Evolutionary conservation across 176 grass and related monocot species (phyloP).

Genomic region (Phoenix dactylifera): DNA sequence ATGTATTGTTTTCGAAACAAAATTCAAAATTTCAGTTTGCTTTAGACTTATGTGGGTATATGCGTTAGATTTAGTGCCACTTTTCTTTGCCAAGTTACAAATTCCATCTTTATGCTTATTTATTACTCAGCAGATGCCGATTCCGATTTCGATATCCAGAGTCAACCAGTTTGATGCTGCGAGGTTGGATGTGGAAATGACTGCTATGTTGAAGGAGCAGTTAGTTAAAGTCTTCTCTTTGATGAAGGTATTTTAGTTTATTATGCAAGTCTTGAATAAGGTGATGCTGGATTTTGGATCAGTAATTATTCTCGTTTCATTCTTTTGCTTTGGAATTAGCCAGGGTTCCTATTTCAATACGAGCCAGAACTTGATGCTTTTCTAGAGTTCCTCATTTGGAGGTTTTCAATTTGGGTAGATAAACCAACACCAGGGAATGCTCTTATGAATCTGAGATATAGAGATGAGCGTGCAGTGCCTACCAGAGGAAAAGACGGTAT

Average conservation of each 20-base stretch:
- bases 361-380: slow-evolving; percentile 95
- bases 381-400: slow-evolving; percentile 95
- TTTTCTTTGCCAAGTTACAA: not conserved
- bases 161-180: slow-evolving; percentile 96
- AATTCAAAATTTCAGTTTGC: no score
- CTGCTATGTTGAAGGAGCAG: slow-evolving; percentile 97
- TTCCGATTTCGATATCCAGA: slow-evolving; percentile 75
- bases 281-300: not conserved
- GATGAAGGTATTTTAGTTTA: slow-evolving; percentile 62
- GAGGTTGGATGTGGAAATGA: slow-evolving; percentile 87
- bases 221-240: slow-evolving; percentile 90
- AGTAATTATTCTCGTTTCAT: not conserved
- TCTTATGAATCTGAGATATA: slow-evolving; percentile 91
- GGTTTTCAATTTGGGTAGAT: slow-evolving; percentile 98
- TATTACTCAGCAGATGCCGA: slow-evolving; percentile 34
- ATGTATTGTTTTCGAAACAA: no score
- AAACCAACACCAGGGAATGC: slow-evolving; percentile 95
- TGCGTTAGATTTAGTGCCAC: not conserved
- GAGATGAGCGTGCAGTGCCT: slow-evolving; percentile 65
- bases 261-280: not conserved
- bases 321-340: slow-evolving; percentile 52
- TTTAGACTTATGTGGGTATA: no score
- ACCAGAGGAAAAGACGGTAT: slow-evolving; percentile 62
- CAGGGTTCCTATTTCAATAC: slow-evolving; percentile 94
- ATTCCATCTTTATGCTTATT: not conserved